These are phyloP conservation scores for Globisporangium iwayamae DNA, from an alignment of 352 stramenopile species.

Conservation along the genomic window DNA sequence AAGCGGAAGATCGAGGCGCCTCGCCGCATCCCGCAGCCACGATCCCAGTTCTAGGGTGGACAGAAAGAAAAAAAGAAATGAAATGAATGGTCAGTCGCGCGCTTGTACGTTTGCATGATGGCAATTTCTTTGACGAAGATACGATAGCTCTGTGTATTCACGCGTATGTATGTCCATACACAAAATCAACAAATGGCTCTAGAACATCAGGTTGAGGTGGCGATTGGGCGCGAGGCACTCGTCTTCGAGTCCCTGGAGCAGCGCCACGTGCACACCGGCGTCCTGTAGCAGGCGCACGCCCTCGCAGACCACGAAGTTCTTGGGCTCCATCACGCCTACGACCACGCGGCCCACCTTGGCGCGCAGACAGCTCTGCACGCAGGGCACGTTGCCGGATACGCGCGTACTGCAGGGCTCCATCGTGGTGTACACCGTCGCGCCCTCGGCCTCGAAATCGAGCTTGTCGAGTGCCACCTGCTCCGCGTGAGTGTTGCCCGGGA, in stretches of 20 bases:
- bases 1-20: slow-evolving; percentile 48
- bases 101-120: slow-evolving; percentile 3
- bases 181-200: slow-evolving; percentile 5
- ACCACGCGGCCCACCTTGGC: slow-evolving; percentile 68
- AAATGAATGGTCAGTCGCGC: background rate
- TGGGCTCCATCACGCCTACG: slow-evolving; percentile 82
- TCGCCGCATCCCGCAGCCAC: slow-evolving; percentile 43
- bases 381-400: slow-evolving; percentile 83
- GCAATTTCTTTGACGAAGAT: background rate
- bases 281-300: slow-evolving; percentile 70
- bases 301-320: slow-evolving; percentile 85
- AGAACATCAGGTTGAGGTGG: slow-evolving; percentile 65
- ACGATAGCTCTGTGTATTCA: background rate
- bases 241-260: slow-evolving; percentile 67
- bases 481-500: slow-evolving; percentile 86
- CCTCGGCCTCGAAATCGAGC: slow-evolving; percentile 60
- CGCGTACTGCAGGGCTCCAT: slow-evolving; percentile 88
- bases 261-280: slow-evolving; percentile 59
- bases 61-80: background rate
- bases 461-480: slow-evolving; percentile 85
- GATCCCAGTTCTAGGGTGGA: background rate
- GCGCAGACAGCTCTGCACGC: slow-evolving; percentile 75
- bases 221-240: slow-evolving; percentile 74
- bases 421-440: slow-evolving; percentile 82
- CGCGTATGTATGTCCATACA: background rate